These are phyloP conservation scores for Orbilia blumenaviensis DNA, from an alignment of 2,329 filamentous ascomycete species.

Conservation along the genomic window DNA sequence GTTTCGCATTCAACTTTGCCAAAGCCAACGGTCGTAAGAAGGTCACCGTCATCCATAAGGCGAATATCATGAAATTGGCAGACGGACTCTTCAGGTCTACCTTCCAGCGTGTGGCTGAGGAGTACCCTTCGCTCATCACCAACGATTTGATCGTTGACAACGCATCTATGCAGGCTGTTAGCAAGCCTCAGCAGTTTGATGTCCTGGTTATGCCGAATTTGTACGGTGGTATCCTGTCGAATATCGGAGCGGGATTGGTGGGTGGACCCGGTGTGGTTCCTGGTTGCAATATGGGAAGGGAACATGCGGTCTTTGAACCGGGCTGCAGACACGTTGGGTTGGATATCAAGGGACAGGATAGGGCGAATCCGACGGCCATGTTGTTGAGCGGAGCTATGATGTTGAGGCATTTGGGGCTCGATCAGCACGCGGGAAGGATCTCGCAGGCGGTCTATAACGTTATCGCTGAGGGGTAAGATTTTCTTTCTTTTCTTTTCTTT, in stretches of 20 bases:
- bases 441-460: constrained; percentile 71
- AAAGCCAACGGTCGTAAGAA: constrained; percentile 99
- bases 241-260: constrained; percentile 96
- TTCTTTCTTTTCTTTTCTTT: not conserved
- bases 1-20: constrained; percentile 97
- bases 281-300: constrained; percentile 99
- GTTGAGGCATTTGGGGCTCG: constrained; percentile 92
- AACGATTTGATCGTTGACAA: constrained; percentile 99
- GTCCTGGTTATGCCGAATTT: constrained; percentile 99
- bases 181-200: constrained; percentile 95
- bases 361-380: constrained; percentile 97
- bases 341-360: constrained; percentile 99
- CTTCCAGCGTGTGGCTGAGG: constrained; percentile 90
- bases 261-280: constrained; percentile 96
- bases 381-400: constrained; percentile 97
- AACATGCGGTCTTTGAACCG: constrained; percentile 97
- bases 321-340: constrained; percentile 99
- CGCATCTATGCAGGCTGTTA: constrained; percentile 98
- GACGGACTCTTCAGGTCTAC: constrained; percentile 99
- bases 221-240: constrained; percentile 98
- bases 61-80: constrained; percentile 99
- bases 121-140: constrained; percentile 93
- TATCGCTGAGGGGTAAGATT: constrained; percentile 84
- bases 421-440: constrained; percentile 91
- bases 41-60: constrained; percentile 99